A percentile compares a stretch with the other conserved stretches of the same genome.
These are phyloP conservation scores for Chionographis japonica DNA, from an alignment of 106 monocot genomes.

Conservation along the genomic window DNA sequence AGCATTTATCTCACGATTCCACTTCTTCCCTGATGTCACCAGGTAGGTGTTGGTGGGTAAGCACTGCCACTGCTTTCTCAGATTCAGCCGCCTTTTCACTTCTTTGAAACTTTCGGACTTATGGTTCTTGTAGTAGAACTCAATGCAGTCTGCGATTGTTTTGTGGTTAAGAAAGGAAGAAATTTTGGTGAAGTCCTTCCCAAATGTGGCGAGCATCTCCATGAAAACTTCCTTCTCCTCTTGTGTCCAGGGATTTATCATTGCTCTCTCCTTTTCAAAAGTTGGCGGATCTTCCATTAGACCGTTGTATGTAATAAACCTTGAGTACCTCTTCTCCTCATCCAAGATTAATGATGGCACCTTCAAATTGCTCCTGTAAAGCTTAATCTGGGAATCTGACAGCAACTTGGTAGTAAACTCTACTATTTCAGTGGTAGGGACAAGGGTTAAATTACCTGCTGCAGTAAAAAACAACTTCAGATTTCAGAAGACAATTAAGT, in stretches of 20 bases:
- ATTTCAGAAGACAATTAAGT: too few relatives aligned
- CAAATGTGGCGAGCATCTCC: conserved; percentile 72
- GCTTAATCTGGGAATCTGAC: conserved; percentile 39
- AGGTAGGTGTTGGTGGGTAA: conserved; percentile 35
- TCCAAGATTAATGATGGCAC: conserved; percentile 81
- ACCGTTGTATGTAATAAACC: conserved; percentile 59
- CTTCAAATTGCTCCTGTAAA: conserved; percentile 51
- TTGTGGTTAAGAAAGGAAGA: conserved; percentile 75
- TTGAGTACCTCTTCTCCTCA: conserved; percentile 48
- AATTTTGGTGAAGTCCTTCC: conserved; percentile 82
- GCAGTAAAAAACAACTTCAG: conserved; percentile 9
- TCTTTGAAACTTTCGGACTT: conserved; percentile 72
- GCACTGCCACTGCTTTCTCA: conserved; percentile 36
- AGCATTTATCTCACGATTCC: conserved; percentile 40
- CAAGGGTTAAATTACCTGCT: conserved; percentile 51
- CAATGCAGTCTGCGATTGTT: conserved; percentile 86
- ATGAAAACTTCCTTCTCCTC: conserved; percentile 78
- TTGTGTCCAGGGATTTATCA: conserved; percentile 78
- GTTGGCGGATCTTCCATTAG: conserved; percentile 64
- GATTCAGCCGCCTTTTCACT: conserved; percentile 53
- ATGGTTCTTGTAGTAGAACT: conserved; percentile 94
- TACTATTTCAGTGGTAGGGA: conserved; percentile 57
- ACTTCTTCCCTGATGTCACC: conserved; percentile 50
- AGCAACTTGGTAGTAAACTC: conserved; percentile 55
- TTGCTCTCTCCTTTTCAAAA: conserved; percentile 55